A percentile compares a stretch with the other conserved stretches of the same genome.
These are phyloP conservation scores for Dichotomopilus funicola DNA, from an alignment of 2,329 filamentous ascomycete species.

Conservation along the genomic window DNA sequence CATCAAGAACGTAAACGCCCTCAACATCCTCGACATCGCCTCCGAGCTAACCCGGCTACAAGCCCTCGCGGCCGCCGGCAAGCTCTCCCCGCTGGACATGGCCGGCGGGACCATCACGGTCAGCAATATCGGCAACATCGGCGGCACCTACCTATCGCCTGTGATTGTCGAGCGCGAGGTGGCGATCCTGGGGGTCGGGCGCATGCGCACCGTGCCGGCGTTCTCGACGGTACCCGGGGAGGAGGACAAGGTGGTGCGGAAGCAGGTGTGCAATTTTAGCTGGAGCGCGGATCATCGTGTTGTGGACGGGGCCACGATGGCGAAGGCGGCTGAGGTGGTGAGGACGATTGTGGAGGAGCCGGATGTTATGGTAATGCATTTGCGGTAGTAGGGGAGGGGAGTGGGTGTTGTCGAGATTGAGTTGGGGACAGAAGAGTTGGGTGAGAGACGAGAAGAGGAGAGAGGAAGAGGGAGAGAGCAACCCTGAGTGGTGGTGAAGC, in stretches of 20 bases:
- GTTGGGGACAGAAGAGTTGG: too few relatives aligned
- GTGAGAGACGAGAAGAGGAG: not conserved
- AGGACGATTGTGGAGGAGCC: constrained; percentile 74
- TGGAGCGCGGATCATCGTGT: constrained; percentile 96
- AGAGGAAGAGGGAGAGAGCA: not conserved
- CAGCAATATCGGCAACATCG: constrained; percentile 93
- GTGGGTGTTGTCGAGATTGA: too few relatives aligned
- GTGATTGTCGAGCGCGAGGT: constrained; percentile 89
- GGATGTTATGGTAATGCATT: constrained; percentile 76
- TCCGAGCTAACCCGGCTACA: constrained; percentile 69
- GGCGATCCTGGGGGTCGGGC: constrained; percentile 83
- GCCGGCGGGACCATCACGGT: constrained; percentile 87
- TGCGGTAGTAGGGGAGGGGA: constrained; percentile 47
- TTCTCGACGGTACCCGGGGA: constrained; percentile 52
- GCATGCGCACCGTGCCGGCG: constrained; percentile 71
- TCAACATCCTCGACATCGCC: constrained; percentile 73
- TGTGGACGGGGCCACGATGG: constrained; percentile 91
- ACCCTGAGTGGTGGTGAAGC: too few relatives aligned
- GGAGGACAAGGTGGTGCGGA: constrained; percentile 56
- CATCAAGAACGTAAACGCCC: constrained; percentile 71
- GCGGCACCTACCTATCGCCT: constrained; percentile 84
- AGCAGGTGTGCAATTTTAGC: constrained; percentile 82
- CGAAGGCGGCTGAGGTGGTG: constrained; percentile 78
- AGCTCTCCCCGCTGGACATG: constrained; percentile 68
- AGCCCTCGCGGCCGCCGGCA: constrained; percentile 63